Conservation (phyloP, 2,329 filamentous ascomycete genomes). For the Trichoderma citrinoviride region DNA sequence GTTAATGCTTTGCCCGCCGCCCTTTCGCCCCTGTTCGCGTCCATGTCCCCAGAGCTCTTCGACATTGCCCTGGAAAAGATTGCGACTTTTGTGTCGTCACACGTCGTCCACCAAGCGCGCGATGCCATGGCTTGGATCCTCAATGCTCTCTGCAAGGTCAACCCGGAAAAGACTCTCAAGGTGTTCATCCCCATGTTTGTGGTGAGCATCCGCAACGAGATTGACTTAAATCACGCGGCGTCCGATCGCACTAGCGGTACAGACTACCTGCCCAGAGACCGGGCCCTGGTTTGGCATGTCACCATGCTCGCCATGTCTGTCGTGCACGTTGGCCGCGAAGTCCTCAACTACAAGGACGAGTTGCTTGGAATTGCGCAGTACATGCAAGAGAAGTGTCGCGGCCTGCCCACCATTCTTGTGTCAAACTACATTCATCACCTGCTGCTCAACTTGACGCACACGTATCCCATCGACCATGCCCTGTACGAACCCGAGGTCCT, state of each 20-base stretch:
- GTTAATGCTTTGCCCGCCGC: constrained; percentile 93
- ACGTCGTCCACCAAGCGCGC: constrained; percentile 93
- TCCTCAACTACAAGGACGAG: constrained; percentile 84
- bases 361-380: constrained; percentile 88
- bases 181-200: constrained; percentile 88
- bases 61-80: constrained; percentile 91
- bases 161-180: constrained; percentile 88
- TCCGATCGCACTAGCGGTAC: constrained; percentile 91
- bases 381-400: constrained; percentile 95
- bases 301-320: constrained; percentile 98
- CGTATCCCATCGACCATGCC: constrained; percentile 85
- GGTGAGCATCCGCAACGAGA: constrained; percentile 90
- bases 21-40: constrained; percentile 84
- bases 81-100: constrained; percentile 83
- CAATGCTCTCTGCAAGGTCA: constrained; percentile 93
- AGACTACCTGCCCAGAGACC: constrained; percentile 87
- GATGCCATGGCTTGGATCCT: constrained; percentile 99
- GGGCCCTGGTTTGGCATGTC: constrained; percentile 93
- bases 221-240: constrained; percentile 92
- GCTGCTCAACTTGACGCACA: constrained; percentile 88
- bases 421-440: constrained; percentile 98
- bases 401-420: constrained; percentile 90
- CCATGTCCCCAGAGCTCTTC: constrained; percentile 88
- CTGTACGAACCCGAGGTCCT: constrained; percentile 80
- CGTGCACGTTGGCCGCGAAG: constrained; percentile 88